Evolutionary conservation across 164 flowering plant species (phyloP), one percentile per base, ranked within the genome.

Genomic region (Tinospora cordifolia): DNA sequence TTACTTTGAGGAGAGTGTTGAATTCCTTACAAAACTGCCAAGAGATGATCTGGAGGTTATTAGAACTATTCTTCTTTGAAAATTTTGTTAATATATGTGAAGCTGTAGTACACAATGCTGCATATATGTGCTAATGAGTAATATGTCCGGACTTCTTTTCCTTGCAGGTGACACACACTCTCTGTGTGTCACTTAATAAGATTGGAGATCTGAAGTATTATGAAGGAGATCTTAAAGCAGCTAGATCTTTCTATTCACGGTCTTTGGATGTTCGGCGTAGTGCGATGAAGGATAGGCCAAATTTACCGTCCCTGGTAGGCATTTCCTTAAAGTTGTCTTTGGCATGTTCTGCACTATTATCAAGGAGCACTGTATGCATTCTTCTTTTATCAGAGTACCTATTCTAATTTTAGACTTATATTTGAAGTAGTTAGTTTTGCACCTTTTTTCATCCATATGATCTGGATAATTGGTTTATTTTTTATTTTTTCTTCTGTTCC

Each of bases 181-280:
- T 95, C 44, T 95, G 97, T 76, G 97, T 95, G 60, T 95, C 99
- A 41, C 90, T 92, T 36, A 95, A 95, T 77, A 95, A 95, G 80
- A 86, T 95, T 79, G 99, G 99, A 64, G 99, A 95, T 82, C 88
- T 92, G 21, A 92, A 91, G 76, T 95, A 92, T 69, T 88, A 92
- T 76, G 92, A 79, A 67, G 98, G 88, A 26, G 94, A 95, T 69
- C 79, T 95, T 66, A 75, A 79, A 85, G 83, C 87, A 67, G 87
- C 98, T 46, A 84, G 87, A 79, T 79, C 85, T 47, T 86, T 83
- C 71, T 95, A 95, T 78, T 73, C 80, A 39, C 86, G 79, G 63
- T 86, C 99, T 66, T 77, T 95, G 72, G 84, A 88, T 76, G 90
- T 90, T 68, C 97, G 99, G 0, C 96, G 90, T 30, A 83, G 82